phyloP scores from a whole-genome alignment of 1,139 yeast species.

The Pichia cactophila region DNA sequence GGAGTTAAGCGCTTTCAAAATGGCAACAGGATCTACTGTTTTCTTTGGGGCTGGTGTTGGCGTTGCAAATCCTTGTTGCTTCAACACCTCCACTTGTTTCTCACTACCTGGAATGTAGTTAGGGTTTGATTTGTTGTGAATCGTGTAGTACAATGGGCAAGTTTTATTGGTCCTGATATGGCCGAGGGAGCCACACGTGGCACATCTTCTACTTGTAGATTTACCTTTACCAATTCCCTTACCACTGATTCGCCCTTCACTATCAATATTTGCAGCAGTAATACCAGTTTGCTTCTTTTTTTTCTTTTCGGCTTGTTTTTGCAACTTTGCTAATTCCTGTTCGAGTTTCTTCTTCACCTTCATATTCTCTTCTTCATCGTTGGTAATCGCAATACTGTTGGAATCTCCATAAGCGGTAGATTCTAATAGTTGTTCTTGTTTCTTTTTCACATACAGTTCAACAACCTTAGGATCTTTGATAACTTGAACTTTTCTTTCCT shows the following conservation, averaged over 20 bases:
- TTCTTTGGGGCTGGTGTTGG: background rate
- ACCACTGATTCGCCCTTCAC: slow-evolving; percentile 38
- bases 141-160: slow-evolving; percentile 67
- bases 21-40: background rate
- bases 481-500: slow-evolving; percentile 74
- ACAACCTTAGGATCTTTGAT: slow-evolving; percentile 82
- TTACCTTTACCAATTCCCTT: slow-evolving; percentile 70
- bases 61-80: slow-evolving; percentile 3
- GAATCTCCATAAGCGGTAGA: slow-evolving; percentile 35
- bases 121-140: slow-evolving; percentile 29
- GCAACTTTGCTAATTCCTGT: slow-evolving; percentile 77
- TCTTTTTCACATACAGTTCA: slow-evolving; percentile 73
- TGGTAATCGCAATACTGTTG: slow-evolving; percentile 70
- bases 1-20: background rate
- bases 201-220: slow-evolving; percentile 78
- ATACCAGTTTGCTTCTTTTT: slow-evolving; percentile 33
- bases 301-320: slow-evolving; percentile 60
- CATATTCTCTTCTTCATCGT: slow-evolving; percentile 78
- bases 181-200: slow-evolving; percentile 92
- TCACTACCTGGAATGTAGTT: slow-evolving; percentile 28
- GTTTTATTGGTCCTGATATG: slow-evolving; percentile 86
- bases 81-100: slow-evolving; percentile 18
- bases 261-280: slow-evolving; percentile 43
- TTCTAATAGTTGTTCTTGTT: slow-evolving; percentile 56
- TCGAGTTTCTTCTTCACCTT: slow-evolving; percentile 72